Base-by-base conservation (phyloP, 2,329 filamentous ascomycete species). In the Ampelomyces quisqualis region DNA sequence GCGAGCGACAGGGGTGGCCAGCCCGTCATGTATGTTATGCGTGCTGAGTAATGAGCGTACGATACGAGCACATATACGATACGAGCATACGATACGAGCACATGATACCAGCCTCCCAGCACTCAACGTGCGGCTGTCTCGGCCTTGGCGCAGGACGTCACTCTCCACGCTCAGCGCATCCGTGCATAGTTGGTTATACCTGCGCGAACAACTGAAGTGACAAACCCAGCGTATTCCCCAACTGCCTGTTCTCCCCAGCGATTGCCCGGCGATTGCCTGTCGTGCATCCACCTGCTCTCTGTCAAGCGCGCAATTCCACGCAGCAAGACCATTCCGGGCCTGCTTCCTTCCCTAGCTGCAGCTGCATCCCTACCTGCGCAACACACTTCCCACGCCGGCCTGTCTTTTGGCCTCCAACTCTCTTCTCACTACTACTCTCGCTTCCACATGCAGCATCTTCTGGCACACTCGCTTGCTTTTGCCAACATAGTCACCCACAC, bases 391-490 rank as follows among this genome's bases (percentile, higher is more conserved):
- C 32, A 7, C 8, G 31, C 20, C n/a, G n/a, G n/a, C n/a, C n/a
- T n/a, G n/a, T n/a, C n/a, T n/a, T n/a, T n/a, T n/a, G n/a, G n/a
- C 11, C 18, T 23, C 31, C 20, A 36, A 32, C 37, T 35, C 29
- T 14, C 19, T 27, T 28, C 23, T 32, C 31, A 34, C 29, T 39
- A 14, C 26, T 22, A 49, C 39, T 35, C 42, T 51, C 43, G 35
- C 49, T 47, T 34, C 33, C 46, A 20, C 34, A 10, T 36, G 26
- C 43, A 51, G 41, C 53, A 47, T 47, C 28, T 43, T 38, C 55
- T 53, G 49, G 43, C 43, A 45, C 53, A 49, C 53, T 58, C 56
- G 48, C 45, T 58, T 51, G 49, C 34, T 42, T 43, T 38, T 40
- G 38, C 39, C 38, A 41, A 43, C 40, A 47, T 51, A 48, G 42